phyloP scores from a whole-genome alignment of 2,329 filamentous ascomycete species.

The Phialophora chinensis region DNA sequence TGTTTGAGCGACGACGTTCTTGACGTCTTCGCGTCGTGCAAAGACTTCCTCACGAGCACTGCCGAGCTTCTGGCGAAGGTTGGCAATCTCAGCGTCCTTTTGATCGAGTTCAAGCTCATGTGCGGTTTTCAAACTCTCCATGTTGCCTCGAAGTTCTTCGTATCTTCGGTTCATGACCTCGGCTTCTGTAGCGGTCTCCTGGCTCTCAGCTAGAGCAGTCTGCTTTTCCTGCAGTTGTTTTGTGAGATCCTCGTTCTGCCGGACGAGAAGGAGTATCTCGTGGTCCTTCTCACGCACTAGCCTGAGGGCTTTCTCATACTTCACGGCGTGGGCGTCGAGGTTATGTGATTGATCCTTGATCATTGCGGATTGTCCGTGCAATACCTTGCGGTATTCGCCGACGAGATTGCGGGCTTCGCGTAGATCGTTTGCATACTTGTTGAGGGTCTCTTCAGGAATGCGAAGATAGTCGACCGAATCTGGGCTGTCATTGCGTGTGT shows the following conservation, averaged over 20 bases:
- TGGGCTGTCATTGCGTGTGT: conserved; percentile 15
- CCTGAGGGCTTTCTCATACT: conserved; percentile 22
- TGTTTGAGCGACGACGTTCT: conserved; percentile 30
- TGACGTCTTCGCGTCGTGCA: conserved; percentile 32
- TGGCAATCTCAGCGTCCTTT: conserved; percentile 30
- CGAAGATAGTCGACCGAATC: conserved; percentile 25
- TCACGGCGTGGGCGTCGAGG: conserved; percentile 21
- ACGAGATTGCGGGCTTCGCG: conserved; percentile 21
- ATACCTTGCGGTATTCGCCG: conserved; percentile 29
- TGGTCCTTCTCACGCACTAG: conserved; percentile 31
- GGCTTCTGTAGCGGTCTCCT: conserved; percentile 10
- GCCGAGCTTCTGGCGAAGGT: conserved; percentile 32
- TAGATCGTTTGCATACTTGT: conserved; percentile 16
- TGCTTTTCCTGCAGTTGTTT: conserved; percentile 23
- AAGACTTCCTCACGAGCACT: conserved; percentile 35
- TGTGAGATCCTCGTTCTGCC: conserved; percentile 25
- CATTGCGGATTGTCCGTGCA: conserved; percentile 24
- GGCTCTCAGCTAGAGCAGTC: conserved; percentile 13
- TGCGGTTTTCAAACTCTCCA: conserved; percentile 30
- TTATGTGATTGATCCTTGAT: conserved; percentile 30
- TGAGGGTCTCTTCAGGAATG: conserved; percentile 29
- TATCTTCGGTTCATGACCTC: conserved; percentile 24
- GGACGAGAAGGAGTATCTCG: conserved; percentile 29
- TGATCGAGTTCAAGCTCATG: conserved; percentile 32
- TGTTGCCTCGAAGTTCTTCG: conserved; percentile 29